Conservation (phyloP, 768 basidiomycete species). For the Rhizopogon vulgaris region DNA sequence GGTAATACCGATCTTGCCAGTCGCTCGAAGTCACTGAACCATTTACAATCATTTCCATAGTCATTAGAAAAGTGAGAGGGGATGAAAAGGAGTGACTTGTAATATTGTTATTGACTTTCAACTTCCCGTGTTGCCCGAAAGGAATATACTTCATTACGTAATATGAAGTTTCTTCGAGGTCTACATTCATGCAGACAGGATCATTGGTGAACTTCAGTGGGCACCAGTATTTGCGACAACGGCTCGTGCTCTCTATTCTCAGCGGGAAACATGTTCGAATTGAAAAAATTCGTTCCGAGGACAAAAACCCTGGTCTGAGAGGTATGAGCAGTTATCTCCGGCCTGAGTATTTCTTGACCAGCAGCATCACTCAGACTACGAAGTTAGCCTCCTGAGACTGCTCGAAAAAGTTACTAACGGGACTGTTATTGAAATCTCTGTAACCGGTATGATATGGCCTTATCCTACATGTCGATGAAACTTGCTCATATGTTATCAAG, state of each 20-base stretch:
- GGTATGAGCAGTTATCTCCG: conserved; percentile 37
- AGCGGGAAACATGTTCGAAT: conserved; percentile 83
- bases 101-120: too few relatives aligned
- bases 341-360: neutral
- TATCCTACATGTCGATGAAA: neutral
- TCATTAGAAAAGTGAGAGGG: conserved; percentile 17
- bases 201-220: conserved; percentile 61
- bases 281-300: conserved; percentile 82
- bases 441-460: conserved; percentile 60
- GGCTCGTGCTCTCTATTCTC: conserved; percentile 83
- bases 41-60: conserved; percentile 22
- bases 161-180: conserved; percentile 3
- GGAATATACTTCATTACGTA: conserved; percentile 17
- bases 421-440: conserved; percentile 90
- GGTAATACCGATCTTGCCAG: conserved; percentile 64
- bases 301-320: conserved; percentile 93
- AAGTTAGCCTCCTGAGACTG: conserved; percentile 82
- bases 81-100: conserved; percentile 2
- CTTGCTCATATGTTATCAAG: conserved; percentile 30
- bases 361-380: conserved; percentile 60
- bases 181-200: conserved; percentile 33
- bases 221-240: conserved; percentile 76
- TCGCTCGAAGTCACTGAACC: conserved; percentile 33
- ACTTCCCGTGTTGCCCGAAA: neutral
- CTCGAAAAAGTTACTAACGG: conserved; percentile 93